Evolutionary conservation across 352 stramenopile genomes (phyloP).

Genomic region (Globisporangium camurandrum): DNA sequence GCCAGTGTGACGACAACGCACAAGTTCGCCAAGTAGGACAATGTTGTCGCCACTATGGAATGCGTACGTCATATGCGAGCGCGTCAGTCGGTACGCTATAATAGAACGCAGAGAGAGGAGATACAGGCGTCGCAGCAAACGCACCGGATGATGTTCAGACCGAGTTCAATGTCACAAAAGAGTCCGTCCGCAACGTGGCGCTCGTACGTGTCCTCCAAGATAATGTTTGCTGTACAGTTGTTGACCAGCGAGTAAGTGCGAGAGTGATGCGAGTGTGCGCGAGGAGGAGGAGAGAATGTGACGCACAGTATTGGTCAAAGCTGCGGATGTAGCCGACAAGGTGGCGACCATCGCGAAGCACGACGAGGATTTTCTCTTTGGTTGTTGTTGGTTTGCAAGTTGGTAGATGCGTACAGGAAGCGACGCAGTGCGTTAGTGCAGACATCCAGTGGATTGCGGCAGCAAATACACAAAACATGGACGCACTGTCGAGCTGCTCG

Average conservation of each 20-base stretch:
- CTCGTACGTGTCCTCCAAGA: constrained; percentile 94
- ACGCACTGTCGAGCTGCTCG: constrained; percentile 80
- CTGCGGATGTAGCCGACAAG: constrained; percentile 88
- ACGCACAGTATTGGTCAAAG: constrained; percentile 84
- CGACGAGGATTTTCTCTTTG: constrained; percentile 85
- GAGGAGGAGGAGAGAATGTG: not conserved
- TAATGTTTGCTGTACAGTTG: constrained; percentile 85
- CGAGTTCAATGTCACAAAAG: constrained; percentile 94
- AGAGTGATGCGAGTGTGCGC: no score
- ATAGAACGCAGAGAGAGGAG: not conserved
- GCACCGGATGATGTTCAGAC: constrained; percentile 94
- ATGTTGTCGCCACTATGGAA: constrained; percentile 86
- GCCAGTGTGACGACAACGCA: no score
- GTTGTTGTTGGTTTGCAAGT: no score
- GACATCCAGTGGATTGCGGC: not conserved
- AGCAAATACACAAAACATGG: not conserved
- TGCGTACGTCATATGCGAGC: no score
- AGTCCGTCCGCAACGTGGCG: constrained; percentile 78
- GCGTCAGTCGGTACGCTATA: not conserved
- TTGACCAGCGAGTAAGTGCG: not conserved
- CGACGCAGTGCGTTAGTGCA: not conserved
- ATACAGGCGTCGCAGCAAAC: not conserved
- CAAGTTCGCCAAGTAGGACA: constrained; percentile 78
- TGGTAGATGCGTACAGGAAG: not conserved
- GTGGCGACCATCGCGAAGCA: constrained; percentile 94